Conservation (phyloP, 2,329 filamentous ascomycete species). For the Metarhizium album region DNA sequence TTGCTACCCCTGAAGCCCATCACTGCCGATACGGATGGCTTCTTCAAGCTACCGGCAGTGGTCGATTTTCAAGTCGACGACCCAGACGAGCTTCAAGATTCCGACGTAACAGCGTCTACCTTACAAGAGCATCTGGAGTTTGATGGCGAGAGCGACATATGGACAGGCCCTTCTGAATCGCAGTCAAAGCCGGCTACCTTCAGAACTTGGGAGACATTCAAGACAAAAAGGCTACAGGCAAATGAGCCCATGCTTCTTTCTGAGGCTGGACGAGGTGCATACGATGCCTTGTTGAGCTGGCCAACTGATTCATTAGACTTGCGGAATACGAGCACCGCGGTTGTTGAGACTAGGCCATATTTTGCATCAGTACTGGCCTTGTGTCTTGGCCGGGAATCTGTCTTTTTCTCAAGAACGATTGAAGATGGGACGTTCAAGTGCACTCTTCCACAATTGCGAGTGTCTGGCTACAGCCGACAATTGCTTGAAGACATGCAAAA, state of each 20-base stretch:
- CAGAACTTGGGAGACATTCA: slow-evolving; percentile 62
- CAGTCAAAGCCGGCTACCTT: slow-evolving; percentile 29
- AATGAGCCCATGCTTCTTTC: slow-evolving; percentile 47
- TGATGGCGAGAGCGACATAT: slow-evolving; percentile 24
- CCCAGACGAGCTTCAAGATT: neutral
- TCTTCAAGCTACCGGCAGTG: slow-evolving; percentile 17
- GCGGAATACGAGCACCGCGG: slow-evolving; percentile 25
- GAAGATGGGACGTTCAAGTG: slow-evolving; percentile 41
- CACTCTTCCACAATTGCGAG: slow-evolving; percentile 33
- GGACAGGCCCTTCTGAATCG: slow-evolving; percentile 31
- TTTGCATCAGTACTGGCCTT: slow-evolving; percentile 51
- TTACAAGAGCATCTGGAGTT: slow-evolving; percentile 5
- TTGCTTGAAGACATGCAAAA: slow-evolving; percentile 35
- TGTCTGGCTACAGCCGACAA: slow-evolving; percentile 45
- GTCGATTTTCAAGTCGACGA: neutral
- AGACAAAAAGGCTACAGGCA: slow-evolving; percentile 22
- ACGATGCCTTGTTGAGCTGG: slow-evolving; percentile 50
- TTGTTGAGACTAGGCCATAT: slow-evolving; percentile 40
- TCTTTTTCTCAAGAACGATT: slow-evolving; percentile 55
- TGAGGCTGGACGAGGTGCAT: slow-evolving; percentile 54
- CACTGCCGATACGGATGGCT: slow-evolving; percentile 17
- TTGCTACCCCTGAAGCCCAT: slow-evolving; percentile 13
- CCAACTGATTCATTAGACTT: slow-evolving; percentile 28
- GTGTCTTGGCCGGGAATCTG: slow-evolving; percentile 59
- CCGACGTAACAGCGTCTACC: neutral